Evolutionary conservation across 2,329 filamentous ascomycete species (phyloP), one percentile per base, ranked within the genome.

Genomic region (Xylaria sp.): DNA sequence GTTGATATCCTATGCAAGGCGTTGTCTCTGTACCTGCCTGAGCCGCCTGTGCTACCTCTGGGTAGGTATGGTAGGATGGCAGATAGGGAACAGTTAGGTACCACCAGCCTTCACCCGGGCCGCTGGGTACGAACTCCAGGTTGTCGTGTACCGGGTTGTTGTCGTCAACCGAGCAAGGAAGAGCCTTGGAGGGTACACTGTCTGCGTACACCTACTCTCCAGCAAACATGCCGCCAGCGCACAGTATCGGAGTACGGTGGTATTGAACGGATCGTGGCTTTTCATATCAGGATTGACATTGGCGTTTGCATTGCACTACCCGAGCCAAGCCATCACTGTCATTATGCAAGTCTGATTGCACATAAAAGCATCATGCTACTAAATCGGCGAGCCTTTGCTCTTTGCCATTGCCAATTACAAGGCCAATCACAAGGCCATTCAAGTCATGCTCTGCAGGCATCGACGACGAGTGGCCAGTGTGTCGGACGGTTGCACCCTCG

Each of bases 271-370:
- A 44, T 55, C 25, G 41, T 62, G 60, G 43, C 60, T 54, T 51
- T 54, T 47, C 44, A 43, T 47, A 52, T 47, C 31, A 41, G 41
- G 33, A 41, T 38, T 53, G 29, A 46, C 33, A 47, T 48, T 56
- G 46, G 43, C 38, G 44, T 38, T 55, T 40, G 27, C 33, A 58
- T 51, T 58, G 54, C 29, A 56, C 25, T 53, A 37, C 27, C 49
- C 37, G 46, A 52, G 33, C 46, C 58, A 40, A 58, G 46, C 46
- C 31, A 49, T 21, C 62, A 64, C 58, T 64, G 62, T 59, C 4
- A 31, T 53, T 65, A 49, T 63, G 62, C 62, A 57, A 35, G 46
- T 37, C 53, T 53, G 59, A 60, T 65, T 65, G 62, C 59, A 52
- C 37, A 11, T 38, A 10, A 3, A 25, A 9, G 15, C 7, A 33